phyloP scores from a whole-genome alignment of 345 rosid species.

The Eucalyptus shirleyi region DNA sequence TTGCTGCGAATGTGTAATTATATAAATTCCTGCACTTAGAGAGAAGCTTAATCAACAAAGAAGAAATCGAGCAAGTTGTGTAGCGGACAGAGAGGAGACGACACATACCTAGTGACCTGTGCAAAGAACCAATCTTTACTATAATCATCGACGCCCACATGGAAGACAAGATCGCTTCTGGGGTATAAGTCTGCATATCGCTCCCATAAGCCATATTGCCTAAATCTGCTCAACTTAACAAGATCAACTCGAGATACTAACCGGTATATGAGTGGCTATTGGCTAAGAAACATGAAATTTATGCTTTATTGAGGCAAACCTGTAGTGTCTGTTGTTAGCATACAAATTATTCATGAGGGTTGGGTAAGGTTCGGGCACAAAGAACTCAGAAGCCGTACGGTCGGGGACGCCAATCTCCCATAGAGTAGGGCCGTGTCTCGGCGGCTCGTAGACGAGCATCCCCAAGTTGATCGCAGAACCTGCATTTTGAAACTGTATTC shows the following conservation, averaged over 20 bases:
- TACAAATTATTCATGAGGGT: conserved; percentile 28
- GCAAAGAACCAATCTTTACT: conserved; percentile 68
- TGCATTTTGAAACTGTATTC: background rate
- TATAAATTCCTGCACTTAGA: conserved; percentile 15
- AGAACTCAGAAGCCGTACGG: conserved; percentile 64
- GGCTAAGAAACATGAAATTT: background rate
- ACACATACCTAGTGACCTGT: conserved; percentile 54
- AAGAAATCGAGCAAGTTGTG: background rate
- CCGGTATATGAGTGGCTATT: background rate
- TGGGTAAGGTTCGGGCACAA: conserved; percentile 52
- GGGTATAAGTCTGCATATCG: conserved; percentile 52
- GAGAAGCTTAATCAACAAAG: background rate
- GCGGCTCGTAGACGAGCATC: conserved; percentile 38
- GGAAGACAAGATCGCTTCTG: conserved; percentile 33
- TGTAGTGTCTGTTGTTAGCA: conserved; percentile 2
- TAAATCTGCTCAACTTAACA: conserved; percentile 25
- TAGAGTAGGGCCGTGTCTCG: conserved; percentile 61
- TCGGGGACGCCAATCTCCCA: conserved; percentile 92
- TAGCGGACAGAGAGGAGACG: background rate
- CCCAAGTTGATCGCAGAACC: conserved; percentile 35
- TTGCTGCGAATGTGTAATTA: conserved; percentile 8
- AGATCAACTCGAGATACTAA: background rate
- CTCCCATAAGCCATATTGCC: conserved; percentile 78
- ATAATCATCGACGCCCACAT: conserved; percentile 26
- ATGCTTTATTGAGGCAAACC: conserved; percentile 6